Evolutionary conservation across 2,329 filamentous ascomycete species (phyloP), one percentile per base, ranked within the genome.

Genomic region (Monosporascus sp.): DNA sequence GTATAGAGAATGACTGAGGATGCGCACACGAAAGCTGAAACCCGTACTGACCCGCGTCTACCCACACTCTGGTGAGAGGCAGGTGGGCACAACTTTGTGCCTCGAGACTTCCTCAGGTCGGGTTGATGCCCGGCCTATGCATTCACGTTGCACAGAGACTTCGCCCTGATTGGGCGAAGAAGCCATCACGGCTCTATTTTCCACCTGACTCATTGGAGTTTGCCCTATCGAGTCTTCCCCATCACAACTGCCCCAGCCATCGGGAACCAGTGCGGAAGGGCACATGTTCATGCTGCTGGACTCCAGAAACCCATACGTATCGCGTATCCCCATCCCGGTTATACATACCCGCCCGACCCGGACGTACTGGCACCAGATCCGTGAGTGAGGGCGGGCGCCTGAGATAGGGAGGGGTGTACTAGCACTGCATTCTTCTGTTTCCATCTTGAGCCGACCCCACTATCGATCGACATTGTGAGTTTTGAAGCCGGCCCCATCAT

Each of bases 401-500:
- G 45, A 36, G 37, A n/a, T 34, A 8, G 22, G 42, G 24, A 27
- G 42, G 22, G 24, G 4, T 17, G 38, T 15, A 17, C 38, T 18
- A 18, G 38, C 18, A 41, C 18, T 41, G 18, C 18, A n/a, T 41
- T 41, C 18, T 20, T 41, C 38, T 8, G 17, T 41, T 41, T 2
- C 38, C 3, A n/a, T 34, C 31, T 14, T 11, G 31, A 34, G 31
- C 20, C 25, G 38, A 38, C 45, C 50, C 45, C 50, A 48, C 52
- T 48, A 31, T 20, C 34, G 36, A 47, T 34, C 31, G 31, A 34
- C 31, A 34, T 34, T 5, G 9, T 14, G 31, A 34, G 5, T 14
- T 31, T 14, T 34, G 31, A 11, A 34, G 31, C 31, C 31, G 11
- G 31, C 45, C 62, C 62, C 61, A 57, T 67, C 60, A 63, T 57